Base-by-base conservation (phyloP, 495 filamentous ascomycete species). In the Cetradonia linearis region DNA sequence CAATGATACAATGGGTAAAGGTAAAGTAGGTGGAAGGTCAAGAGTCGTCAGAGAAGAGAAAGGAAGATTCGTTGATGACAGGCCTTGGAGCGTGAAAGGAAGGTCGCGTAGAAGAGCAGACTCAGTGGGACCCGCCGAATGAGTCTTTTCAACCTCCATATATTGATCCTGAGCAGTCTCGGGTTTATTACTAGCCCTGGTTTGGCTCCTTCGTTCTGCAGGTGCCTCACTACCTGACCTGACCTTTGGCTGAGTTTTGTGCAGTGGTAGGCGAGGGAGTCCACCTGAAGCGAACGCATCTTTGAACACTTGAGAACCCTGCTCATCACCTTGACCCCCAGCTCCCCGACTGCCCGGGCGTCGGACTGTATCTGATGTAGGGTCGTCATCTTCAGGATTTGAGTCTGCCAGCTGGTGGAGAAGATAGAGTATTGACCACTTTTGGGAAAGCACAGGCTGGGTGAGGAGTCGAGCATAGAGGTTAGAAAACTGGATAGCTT, bases 371-470 rank as follows among this genome's bases (percentile, higher is more conserved):
- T 68, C 54, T 63, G 38, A 13, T 25, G 55, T 31, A 27, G 46
- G 49, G 14, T 31, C 20, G 20, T 73, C 71, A 5, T 55, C 66
- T 28, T 69, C 66, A 7, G 72, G 70, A 20, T 73, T 69, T 31
- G 85, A 83, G 62, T 83, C 81, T 52, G 86, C 83, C 46, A 98
- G 78, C 64, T 87, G 86, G 67, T 90, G 86, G 25, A 99, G 82
- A 47, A 99, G 80, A 68, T 92, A 90, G 7, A 99, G 77, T 63
- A 96, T 95, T 3, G 87, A 90, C 90, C 92, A 96, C 81, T 97
- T 99, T 70, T 95, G 86, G 65, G 84, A 85, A 34, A 99, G 77
- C 2, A 97, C 91, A 5, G 92, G 91, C 65, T 94, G 85, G 30
- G 90, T 86, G 23, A 96, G 76, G 28, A 99, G 81, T 42, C 87